Evolutionary conservation across 202 grass and related monocot species (phyloP).

Genomic region (Miscanthus sacchariflorus): DNA sequence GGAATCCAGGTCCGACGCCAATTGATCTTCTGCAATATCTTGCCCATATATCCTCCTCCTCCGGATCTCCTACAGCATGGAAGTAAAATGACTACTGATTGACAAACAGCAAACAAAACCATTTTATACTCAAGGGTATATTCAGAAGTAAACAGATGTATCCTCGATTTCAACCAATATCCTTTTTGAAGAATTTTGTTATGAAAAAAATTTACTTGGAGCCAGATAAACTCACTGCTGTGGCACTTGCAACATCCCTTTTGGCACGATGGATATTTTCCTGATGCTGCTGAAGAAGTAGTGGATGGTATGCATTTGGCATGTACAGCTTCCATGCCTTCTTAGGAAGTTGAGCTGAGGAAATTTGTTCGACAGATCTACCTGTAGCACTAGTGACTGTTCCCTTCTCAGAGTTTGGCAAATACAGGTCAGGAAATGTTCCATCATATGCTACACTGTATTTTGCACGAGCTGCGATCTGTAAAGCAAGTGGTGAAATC

Average conservation of each 20-base stretch:
- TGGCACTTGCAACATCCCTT: slow-evolving; percentile 68
- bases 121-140: background rate
- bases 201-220: slow-evolving; percentile 10
- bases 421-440: slow-evolving; percentile 72
- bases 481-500: slow-evolving; percentile 39
- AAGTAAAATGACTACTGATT: slow-evolving; percentile 27
- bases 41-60: slow-evolving; percentile 79
- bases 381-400: slow-evolving; percentile 35
- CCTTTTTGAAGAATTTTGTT: background rate
- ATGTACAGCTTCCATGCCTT: slow-evolving; percentile 76
- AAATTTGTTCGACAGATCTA: slow-evolving; percentile 29
- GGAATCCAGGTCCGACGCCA: slow-evolving; percentile 50
- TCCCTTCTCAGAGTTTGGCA: slow-evolving; percentile 51
- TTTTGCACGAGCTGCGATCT: slow-evolving; percentile 77
- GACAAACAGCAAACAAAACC: slow-evolving; percentile 13
- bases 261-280: slow-evolving; percentile 61
- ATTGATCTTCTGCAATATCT: slow-evolving; percentile 53
- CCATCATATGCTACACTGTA: slow-evolving; percentile 75
- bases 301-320: slow-evolving; percentile 75
- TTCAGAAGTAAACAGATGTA: background rate
- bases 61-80: slow-evolving; percentile 66
- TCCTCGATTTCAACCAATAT: slow-evolving; percentile 28
- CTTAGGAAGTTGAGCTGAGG: slow-evolving; percentile 39
- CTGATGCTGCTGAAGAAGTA: slow-evolving; percentile 69
- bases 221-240: slow-evolving; percentile 54